Base-by-base conservation (phyloP, 2,329 filamentous ascomycete genomes). In the Aspergillus calidoustus region DNA sequence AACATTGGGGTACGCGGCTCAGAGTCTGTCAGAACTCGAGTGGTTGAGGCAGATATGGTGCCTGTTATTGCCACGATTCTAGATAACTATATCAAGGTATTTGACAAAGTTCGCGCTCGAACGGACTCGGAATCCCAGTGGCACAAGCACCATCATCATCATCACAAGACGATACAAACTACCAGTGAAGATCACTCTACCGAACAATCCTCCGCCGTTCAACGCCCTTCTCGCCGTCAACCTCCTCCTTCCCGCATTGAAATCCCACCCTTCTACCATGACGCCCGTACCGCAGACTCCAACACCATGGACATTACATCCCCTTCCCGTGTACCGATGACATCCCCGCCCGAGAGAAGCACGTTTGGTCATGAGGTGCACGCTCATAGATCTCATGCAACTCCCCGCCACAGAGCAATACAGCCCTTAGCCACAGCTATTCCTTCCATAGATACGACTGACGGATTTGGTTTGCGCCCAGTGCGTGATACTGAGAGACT, bases 11-110 rank as follows among this genome's bases (percentile, higher is more conserved):
- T 99, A 63, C 88, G 95, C 69, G 95, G 95, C 63, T 97, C 95
- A 13, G 95, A 99, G 81, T 89, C 87, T 68, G 95, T 99, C 62
- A 88, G 95, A 69, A 98, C 95, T 61, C 87, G 95, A 68, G 94
- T 99, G 3, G 95, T 99, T 56, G 95, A 99, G 80, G 95, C 95
- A 65, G 95, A 99, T 78, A 97, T 99, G 91, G 95, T 99, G 4
- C 95, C 95, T 2, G 95, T 99, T 71, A 97, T 99, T 71, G 95
- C 95, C 59, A 98, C 95, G 52, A 97, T 99, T 57, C 87, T 99
- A 63, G 93, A 97, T 80, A 98, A 98, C 79, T 99, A 99, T 80
- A 94, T 97, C 81, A 93, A 96, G 74, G 92, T 97, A 63, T 89
- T 97, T 67, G 94, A 98, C 71, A 94, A 93, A 78, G 92, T 91